Conservation (phyloP, 75 land plant species). For the Isoetes taiwanensis region DNA sequence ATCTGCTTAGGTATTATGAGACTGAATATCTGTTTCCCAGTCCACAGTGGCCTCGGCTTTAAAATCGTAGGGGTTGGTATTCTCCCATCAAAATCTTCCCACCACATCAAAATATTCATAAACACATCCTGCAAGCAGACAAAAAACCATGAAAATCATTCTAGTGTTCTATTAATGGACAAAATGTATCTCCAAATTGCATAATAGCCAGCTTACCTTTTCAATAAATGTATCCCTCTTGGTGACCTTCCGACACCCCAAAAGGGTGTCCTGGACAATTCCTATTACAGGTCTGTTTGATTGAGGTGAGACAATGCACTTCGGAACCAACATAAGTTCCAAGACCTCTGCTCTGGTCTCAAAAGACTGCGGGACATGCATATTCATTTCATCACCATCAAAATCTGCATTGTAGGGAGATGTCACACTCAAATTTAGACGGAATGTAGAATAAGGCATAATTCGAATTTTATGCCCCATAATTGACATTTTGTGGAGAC, state of each 20-base stretch:
- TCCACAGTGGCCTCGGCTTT: slow-evolving; percentile 92
- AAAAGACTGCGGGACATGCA: slow-evolving; percentile 99
- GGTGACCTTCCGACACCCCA: slow-evolving; percentile 96
- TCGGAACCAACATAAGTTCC: slow-evolving; percentile 99
- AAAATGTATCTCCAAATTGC: neutral
- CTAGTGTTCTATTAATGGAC: neutral
- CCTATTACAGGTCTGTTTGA: slow-evolving; percentile 97
- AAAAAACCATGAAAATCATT: neutral
- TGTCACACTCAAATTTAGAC: slow-evolving; percentile 93
- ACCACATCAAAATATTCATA: slow-evolving; percentile 98
- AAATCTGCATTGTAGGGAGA: slow-evolving; percentile 99
- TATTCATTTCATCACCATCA: slow-evolving; percentile 99
- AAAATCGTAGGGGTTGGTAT: slow-evolving; percentile 80
- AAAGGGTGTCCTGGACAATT: slow-evolving; percentile 92
- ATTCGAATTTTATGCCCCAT: slow-evolving; percentile 97
- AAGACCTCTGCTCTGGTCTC: slow-evolving; percentile 94
- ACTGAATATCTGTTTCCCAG: slow-evolving; percentile 95
- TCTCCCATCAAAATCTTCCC: slow-evolving; percentile 99
- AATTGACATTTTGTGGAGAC: slow-evolving; percentile 98
- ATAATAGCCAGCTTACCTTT: slow-evolving; percentile 39
- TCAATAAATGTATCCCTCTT: slow-evolving; percentile 96
- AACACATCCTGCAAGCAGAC: slow-evolving; percentile 81
- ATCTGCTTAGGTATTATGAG: slow-evolving; percentile 99
- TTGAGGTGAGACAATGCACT: slow-evolving; percentile 98
- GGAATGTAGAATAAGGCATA: slow-evolving; percentile 98